Evolutionary conservation across 2,329 filamentous ascomycete genomes (phyloP), one percentile per base, ranked within the genome.

Genomic region (Botrytis byssoidea): DNA sequence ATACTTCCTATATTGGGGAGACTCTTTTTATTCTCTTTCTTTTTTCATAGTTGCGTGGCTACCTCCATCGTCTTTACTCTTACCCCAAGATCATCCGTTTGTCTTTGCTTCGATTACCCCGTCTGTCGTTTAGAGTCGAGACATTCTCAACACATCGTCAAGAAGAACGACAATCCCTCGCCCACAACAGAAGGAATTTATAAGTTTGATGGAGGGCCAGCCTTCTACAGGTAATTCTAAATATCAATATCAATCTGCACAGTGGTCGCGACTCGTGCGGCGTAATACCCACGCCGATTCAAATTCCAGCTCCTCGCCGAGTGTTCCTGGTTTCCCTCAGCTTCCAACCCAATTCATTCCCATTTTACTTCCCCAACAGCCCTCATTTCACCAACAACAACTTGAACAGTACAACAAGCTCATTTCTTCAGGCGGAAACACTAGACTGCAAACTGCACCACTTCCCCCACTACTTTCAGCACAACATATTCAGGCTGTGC

Each of bases 351-450:
- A 89, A 76, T 83, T 89, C 74, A 83, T 88, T 42, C 88, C 88
- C 51, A 85, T 89, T 76, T 83, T 89, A 77, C 77, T 89, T 74
- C 88, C 88, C 25, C 88, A 89, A 75, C 88, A 90, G 76, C 83
- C 86, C 48, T 88, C 85, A 60, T 83, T 88, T 76, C 89, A 89
- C 82, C 87, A 90, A 79, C 88, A 87, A 71, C 88, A 90, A 82
- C 86, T 91, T 73, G 85, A 88, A 70, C 86, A 90, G 77, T 91
- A 91, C 85, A 91, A 91, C 82, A 88, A 87, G 79, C 88, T 91
- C 80, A 86, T 91, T 77, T 88, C 88, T 71, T 86, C 88, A 75
- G 83, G 82, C 44, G 77, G 78, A 75, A 74, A 73, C 22, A 86
- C 87, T 77, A 87, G 88, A 78, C 82, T 90, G 74, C 88, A 89